These are phyloP conservation scores for Mycena filopes DNA, from an alignment of 768 basidiomycete species.

Conservation along the genomic window DNA sequence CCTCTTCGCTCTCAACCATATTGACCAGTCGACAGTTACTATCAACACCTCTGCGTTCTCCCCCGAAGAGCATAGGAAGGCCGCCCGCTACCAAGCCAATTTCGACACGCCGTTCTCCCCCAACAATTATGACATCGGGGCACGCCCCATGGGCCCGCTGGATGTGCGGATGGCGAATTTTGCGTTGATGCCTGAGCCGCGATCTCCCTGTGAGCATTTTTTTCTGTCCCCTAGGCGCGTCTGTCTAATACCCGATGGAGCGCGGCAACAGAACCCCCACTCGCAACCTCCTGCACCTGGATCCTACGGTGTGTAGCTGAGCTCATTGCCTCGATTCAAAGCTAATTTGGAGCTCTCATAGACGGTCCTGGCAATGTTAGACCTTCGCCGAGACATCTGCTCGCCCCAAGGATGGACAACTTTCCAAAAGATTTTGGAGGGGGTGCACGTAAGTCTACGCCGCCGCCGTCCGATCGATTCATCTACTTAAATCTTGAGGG, in stretches of 20 bases:
- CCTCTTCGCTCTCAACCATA: neutral
- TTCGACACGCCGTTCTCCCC: neutral
- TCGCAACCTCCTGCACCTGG: constrained; percentile 2
- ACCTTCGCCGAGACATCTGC: constrained; percentile 13
- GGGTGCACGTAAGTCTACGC: constrained; percentile 6
- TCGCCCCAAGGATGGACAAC: constrained; percentile 1
- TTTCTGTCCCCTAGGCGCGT: neutral
- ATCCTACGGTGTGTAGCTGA: constrained; percentile 7
- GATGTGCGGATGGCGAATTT: constrained; percentile 15
- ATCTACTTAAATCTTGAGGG: neutral
- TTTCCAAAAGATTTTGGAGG: constrained; percentile 18
- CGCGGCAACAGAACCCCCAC: constrained; percentile 15
- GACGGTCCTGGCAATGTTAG: constrained; percentile 16
- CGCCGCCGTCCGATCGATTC: neutral
- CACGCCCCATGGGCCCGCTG: constrained; percentile 10
- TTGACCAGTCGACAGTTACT: constrained; percentile 14
- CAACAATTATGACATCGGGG: neutral
- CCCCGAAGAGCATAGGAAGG: neutral
- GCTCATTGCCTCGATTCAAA: neutral
- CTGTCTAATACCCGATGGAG: neutral
- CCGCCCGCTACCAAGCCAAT: neutral
- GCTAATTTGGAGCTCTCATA: neutral
- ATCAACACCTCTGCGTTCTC: constrained; percentile 1
- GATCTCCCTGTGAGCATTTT: neutral
- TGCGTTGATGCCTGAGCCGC: neutral